Evolutionary conservation across 768 basidiomycete genomes (phyloP).

Genomic region (Grammothele lineata): DNA sequence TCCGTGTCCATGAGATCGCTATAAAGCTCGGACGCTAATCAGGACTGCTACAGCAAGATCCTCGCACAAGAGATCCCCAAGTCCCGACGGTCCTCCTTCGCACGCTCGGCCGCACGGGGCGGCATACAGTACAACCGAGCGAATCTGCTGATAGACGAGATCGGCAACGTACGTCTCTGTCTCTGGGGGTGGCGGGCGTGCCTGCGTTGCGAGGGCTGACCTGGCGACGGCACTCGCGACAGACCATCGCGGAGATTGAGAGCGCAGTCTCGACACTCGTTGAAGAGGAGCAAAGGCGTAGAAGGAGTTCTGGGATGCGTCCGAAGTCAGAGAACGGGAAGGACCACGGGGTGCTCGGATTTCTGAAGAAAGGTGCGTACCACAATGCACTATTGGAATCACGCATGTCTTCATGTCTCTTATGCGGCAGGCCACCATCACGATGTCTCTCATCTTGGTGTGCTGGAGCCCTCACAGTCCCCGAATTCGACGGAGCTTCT

Average conservation of each 20-base stretch:
- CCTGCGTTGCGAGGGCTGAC: no score
- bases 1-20: no score
- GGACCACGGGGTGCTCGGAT: constrained; percentile 42
- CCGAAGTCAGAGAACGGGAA: constrained; percentile 39
- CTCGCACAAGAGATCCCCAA: constrained; percentile 44
- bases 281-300: constrained; percentile 34
- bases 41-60: constrained; percentile 72
- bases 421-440: constrained; percentile 8
- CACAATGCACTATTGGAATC: no score
- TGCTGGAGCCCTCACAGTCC: constrained; percentile 5
- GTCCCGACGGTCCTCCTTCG: constrained; percentile 30
- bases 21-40: no score
- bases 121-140: constrained; percentile 45
- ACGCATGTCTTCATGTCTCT: constrained; percentile 6
- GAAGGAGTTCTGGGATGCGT: constrained; percentile 21
- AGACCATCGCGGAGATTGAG: constrained; percentile 63
- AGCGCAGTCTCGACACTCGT: constrained; percentile 41
- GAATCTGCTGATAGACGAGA: constrained; percentile 56
- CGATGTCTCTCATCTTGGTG: constrained; percentile 9
- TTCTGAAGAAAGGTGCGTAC: constrained; percentile 46
- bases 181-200: no score
- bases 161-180: constrained; percentile 48
- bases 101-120: constrained; percentile 36
- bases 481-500: constrained; percentile 18
- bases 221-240: no score